Conservation (phyloP, 2,329 filamentous ascomycete species). For the Myriosclerotinia curreyana region DNA sequence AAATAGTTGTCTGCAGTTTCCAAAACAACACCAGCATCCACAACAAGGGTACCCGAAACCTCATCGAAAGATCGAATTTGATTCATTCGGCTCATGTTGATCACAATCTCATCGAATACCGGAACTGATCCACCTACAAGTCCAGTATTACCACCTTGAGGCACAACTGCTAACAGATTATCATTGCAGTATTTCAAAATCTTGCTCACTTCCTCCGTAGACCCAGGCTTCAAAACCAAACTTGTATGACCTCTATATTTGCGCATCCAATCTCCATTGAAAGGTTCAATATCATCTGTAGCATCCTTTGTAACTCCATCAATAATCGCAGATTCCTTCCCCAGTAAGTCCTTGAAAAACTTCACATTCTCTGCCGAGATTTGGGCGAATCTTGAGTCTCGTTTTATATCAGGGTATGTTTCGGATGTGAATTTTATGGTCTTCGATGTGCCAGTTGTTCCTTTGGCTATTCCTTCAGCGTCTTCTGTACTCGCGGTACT, state of each 20-base stretch:
- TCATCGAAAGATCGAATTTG: slow-evolving; percentile 88
- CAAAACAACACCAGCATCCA: slow-evolving; percentile 86
- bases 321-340: slow-evolving; percentile 73
- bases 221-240: slow-evolving; percentile 81
- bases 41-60: slow-evolving; percentile 84
- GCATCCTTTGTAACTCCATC: slow-evolving; percentile 76
- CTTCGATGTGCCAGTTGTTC: slow-evolving; percentile 39
- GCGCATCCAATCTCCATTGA: slow-evolving; percentile 98
- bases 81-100: slow-evolving; percentile 90
- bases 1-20: slow-evolving; percentile 86
- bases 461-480: slow-evolving; percentile 33
- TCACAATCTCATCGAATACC: slow-evolving; percentile 96
- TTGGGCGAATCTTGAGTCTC: slow-evolving; percentile 70
- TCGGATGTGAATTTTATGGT: slow-evolving; percentile 76
- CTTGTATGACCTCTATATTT: slow-evolving; percentile 92
- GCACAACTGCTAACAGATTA: slow-evolving; percentile 86
- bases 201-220: slow-evolving; percentile 83
- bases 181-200: slow-evolving; percentile 95
- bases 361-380: slow-evolving; percentile 77
- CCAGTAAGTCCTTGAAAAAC: slow-evolving; percentile 78
- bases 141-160: slow-evolving; percentile 95
- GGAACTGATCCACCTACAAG: slow-evolving; percentile 93
- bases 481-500: slow-evolving; percentile 37
- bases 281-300: slow-evolving; percentile 78
- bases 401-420: slow-evolving; percentile 77